Conservation (phyloP, 192 early-diverging fungal genomes). For the Umbelopsis vinacea region DNA sequence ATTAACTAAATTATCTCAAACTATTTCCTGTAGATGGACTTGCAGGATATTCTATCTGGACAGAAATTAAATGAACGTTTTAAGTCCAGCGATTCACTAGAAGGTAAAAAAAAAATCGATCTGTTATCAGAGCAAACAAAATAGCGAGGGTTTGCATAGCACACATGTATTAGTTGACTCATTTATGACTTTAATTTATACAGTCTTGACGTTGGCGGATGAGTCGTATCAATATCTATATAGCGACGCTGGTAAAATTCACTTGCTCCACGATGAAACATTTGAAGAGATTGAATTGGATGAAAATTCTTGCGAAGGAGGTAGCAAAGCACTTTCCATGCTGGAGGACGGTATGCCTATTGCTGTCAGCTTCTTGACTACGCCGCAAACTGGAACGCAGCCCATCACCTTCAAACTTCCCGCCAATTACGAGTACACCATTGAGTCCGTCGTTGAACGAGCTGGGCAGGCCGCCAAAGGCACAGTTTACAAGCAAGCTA, state of each 20-base stretch:
- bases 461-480: slow-evolving; percentile 68
- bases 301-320: slow-evolving; percentile 62
- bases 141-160: not conserved
- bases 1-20: not conserved
- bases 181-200: not conserved
- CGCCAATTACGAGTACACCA: slow-evolving; percentile 57
- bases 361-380: slow-evolving; percentile 56
- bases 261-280: slow-evolving; percentile 70
- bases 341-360: slow-evolving; percentile 58
- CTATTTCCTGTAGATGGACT: slow-evolving; percentile 55
- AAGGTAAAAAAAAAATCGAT: slow-evolving; percentile 51
- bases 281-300: slow-evolving; percentile 74
- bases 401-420: slow-evolving; percentile 70
- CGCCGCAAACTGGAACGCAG: slow-evolving; percentile 49
- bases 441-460: slow-evolving; percentile 53
- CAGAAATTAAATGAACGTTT: slow-evolving; percentile 68
- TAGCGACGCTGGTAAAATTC: slow-evolving; percentile 58
- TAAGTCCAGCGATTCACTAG: slow-evolving; percentile 69
- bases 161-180: no score
- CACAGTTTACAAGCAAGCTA: slow-evolving; percentile 67
- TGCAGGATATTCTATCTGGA: slow-evolving; percentile 69
- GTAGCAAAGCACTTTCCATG: slow-evolving; percentile 34
- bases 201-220: slow-evolving; percentile 66
- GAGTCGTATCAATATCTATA: slow-evolving; percentile 79
- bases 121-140: not conserved